Evolutionary conservation across 1,284 basidiomycete species (phyloP).

Genomic region (Chalciporus sp.): DNA sequence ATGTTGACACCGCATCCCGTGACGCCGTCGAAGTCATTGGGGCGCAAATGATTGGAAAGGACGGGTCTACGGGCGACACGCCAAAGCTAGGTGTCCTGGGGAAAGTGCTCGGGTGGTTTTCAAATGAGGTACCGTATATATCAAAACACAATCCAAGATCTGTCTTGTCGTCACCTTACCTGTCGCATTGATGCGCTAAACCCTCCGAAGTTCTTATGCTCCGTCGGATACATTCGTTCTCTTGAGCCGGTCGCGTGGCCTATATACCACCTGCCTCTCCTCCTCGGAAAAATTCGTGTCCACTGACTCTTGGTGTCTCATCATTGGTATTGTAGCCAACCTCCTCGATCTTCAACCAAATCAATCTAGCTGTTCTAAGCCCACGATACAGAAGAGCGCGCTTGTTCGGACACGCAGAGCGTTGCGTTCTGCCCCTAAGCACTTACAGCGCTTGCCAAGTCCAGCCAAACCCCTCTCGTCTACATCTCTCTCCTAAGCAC

Average conservation of each 20-base stretch:
- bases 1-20: constrained; percentile 71
- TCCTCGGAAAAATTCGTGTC: constrained; percentile 46
- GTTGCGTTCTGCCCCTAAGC: constrained; percentile 55
- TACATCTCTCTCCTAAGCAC: constrained; percentile 60
- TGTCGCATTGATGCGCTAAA: constrained; percentile 9
- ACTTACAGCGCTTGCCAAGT: constrained; percentile 56
- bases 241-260: constrained; percentile 70
- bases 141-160: constrained; percentile 55
- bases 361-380: constrained; percentile 54
- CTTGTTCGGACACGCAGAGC: constrained; percentile 63
- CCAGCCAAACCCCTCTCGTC: constrained; percentile 47
- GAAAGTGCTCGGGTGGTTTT: constrained; percentile 72
- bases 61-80: constrained; percentile 45
- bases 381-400: constrained; percentile 60
- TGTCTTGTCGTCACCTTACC: constrained; percentile 17
- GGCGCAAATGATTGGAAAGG: constrained; percentile 60
- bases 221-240: constrained; percentile 70
- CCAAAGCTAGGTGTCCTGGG: constrained; percentile 60
- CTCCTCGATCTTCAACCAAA: constrained; percentile 62
- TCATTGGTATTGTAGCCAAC: constrained; percentile 57
- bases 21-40: constrained; percentile 70
- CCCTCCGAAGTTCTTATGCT: constrained; percentile 55
- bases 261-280: constrained; percentile 57
- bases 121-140: constrained; percentile 60
- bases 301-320: constrained; percentile 48